A percentile compares a stretch with the other conserved stretches of the same genome.
These are phyloP conservation scores for Pseudonitzschia multiseries DNA, from an alignment of 108 stramenopile species.

Conservation along the genomic window DNA sequence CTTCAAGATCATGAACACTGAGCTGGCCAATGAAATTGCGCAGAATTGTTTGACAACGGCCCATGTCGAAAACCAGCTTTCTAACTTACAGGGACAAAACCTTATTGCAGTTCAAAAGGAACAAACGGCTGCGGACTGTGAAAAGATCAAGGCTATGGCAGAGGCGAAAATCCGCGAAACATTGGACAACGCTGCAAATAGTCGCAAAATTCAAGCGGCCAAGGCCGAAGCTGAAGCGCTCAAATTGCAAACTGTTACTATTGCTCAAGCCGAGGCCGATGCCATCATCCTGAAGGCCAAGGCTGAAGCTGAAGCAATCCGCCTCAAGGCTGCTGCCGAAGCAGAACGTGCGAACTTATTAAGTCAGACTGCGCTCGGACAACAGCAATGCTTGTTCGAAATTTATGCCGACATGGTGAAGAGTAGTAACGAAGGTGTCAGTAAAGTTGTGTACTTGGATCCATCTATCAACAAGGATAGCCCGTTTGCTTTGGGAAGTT, in stretches of 20 bases:
- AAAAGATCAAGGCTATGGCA: conserved; percentile 32
- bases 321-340: conserved; percentile 34
- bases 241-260: conserved; percentile 2
- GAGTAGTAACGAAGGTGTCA: conserved; percentile 25
- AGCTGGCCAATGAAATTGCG: conserved; percentile 36
- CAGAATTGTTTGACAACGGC: conserved; percentile 40
- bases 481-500: conserved; percentile 33
- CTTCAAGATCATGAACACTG: conserved; percentile 44
- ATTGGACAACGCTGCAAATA: conserved; percentile 31
- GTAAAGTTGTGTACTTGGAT: conserved; percentile 31
- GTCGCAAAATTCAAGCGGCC: conserved; percentile 28
- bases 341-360: conserved; percentile 32
- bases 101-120: conserved; percentile 34
- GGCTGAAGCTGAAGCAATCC: conserved; percentile 39
- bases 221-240: conserved; percentile 29
- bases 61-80: conserved; percentile 38
- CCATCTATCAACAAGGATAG: conserved; percentile 27
- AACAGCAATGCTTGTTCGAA: conserved; percentile 26
- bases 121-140: conserved; percentile 30
- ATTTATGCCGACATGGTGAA: conserved; percentile 40
- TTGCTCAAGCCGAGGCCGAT: conserved; percentile 35
- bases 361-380: conserved; percentile 25
- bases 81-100: conserved; percentile 32
- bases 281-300: conserved; percentile 32
- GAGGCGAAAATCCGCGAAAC: conserved; percentile 24